phyloP scores from a whole-genome alignment of 225 moss, liverwort and hornwort species.

The Antitrichia curtipendula region DNA sequence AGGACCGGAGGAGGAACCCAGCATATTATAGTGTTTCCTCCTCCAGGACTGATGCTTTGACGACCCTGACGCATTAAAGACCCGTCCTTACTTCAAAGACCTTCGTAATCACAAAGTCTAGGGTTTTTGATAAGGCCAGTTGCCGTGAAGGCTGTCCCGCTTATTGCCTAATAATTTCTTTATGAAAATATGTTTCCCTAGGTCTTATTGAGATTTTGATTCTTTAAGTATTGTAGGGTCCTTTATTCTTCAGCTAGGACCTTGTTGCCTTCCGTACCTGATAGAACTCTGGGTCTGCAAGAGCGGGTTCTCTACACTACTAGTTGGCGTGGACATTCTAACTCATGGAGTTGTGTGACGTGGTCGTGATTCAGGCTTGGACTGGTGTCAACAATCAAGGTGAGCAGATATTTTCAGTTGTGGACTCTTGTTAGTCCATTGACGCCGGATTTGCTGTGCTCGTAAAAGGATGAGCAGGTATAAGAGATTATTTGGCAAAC shows the following conservation, averaged over 20 bases:
- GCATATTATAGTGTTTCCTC: neutral
- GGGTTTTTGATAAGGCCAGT: neutral
- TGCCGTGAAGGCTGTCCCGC: neutral
- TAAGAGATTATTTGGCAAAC: constrained; percentile 14
- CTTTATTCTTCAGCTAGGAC: neutral
- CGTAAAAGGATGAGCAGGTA: constrained; percentile 32
- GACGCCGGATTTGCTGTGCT: constrained; percentile 28
- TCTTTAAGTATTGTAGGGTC: neutral
- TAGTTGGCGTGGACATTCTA: neutral
- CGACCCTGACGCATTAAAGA: neutral
- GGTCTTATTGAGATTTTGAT: neutral
- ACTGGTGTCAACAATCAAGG: constrained; percentile 85
- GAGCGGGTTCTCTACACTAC: neutral
- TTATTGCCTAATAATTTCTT: neutral
- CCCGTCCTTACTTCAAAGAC: neutral
- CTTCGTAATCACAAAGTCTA: neutral
- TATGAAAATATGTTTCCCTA: neutral
- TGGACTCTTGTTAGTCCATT: constrained; percentile 21
- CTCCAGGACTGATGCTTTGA: neutral
- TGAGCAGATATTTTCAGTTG: constrained; percentile 42
- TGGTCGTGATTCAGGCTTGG: constrained; percentile 55
- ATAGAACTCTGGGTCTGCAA: neutral
- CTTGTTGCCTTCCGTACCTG: neutral
- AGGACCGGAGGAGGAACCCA: neutral
- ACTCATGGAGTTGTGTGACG: neutral